Conservation (phyloP, 75 land plant species). For the Cupressus sempervirens region DNA sequence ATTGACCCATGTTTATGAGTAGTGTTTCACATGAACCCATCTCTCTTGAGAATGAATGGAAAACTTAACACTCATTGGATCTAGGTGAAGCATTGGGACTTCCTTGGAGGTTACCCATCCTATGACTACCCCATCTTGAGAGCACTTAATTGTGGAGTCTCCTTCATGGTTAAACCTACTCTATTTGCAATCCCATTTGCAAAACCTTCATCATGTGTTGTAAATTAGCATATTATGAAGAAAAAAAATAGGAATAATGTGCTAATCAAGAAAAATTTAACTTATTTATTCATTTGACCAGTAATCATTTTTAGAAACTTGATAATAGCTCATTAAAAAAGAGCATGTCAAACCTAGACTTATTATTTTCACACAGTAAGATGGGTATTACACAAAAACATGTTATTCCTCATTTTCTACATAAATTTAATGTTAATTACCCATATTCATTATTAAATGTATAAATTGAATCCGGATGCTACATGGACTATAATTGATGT, state of each 20-base stretch:
- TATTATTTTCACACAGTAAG: neutral
- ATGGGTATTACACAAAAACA: neutral
- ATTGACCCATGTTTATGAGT: too few relatives aligned
- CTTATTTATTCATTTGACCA: neutral
- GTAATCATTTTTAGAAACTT: neutral
- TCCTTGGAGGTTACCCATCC: too few relatives aligned
- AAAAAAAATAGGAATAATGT: neutral
- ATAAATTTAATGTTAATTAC: neutral
- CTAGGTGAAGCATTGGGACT: too few relatives aligned
- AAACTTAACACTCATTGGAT: too few relatives aligned
- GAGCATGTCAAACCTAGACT: neutral
- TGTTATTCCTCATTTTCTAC: neutral
- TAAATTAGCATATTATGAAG: too few relatives aligned
- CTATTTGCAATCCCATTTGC: too few relatives aligned
- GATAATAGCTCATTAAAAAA: neutral
- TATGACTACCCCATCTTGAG: too few relatives aligned
- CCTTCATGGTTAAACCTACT: too few relatives aligned
- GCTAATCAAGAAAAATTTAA: neutral
- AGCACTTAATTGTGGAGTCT: too few relatives aligned
- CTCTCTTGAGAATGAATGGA: too few relatives aligned
- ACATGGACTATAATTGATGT: neutral
- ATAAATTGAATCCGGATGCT: neutral
- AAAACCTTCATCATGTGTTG: too few relatives aligned
- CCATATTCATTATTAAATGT: neutral
- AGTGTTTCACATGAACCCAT: too few relatives aligned